phyloP scores from a whole-genome alignment of 176 grass and related monocot species.

The Triticum turgidum region DNA sequence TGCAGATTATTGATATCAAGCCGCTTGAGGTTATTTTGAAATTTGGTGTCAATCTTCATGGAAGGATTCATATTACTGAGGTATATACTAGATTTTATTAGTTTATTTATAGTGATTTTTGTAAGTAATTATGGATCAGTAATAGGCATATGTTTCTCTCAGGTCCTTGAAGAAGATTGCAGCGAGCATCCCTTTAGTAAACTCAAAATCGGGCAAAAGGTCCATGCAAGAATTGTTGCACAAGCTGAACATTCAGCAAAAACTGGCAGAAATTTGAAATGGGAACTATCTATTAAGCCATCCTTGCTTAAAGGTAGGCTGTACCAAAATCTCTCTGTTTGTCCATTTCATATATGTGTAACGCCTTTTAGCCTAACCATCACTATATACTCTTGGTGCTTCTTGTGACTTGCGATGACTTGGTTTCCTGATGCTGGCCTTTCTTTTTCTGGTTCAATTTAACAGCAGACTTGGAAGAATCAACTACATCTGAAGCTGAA shows the following conservation, averaged over 20 bases:
- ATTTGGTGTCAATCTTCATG: slow-evolving; percentile 66
- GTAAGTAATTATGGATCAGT: slow-evolving; percentile 28
- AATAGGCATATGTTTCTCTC: slow-evolving; percentile 18
- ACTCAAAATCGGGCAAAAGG: slow-evolving; percentile 60
- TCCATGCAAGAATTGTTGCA: slow-evolving; percentile 69
- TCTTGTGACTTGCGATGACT: slow-evolving; percentile 17
- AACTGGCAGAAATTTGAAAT: slow-evolving; percentile 53
- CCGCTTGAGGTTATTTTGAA: slow-evolving; percentile 75
- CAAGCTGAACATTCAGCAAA: slow-evolving; percentile 56
- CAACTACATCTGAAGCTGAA: slow-evolving; percentile 26
- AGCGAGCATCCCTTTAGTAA: slow-evolving; percentile 66
- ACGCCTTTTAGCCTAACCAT: neutral
- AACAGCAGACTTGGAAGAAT: slow-evolving; percentile 43
- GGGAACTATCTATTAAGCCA: slow-evolving; percentile 87
- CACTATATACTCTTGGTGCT: slow-evolving; percentile 24
- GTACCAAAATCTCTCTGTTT: neutral
- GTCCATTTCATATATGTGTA: slow-evolving; percentile 12
- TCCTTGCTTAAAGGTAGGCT: slow-evolving; percentile 60
- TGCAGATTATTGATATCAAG: slow-evolving; percentile 81
- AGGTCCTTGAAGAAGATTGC: slow-evolving; percentile 71
- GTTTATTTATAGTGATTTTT: slow-evolving; percentile 25
- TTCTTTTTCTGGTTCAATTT: slow-evolving; percentile 22
- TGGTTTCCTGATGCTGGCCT: slow-evolving; percentile 5
- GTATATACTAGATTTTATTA: slow-evolving; percentile 42
- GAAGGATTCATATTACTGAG: slow-evolving; percentile 94